Base-by-base conservation (phyloP, 2,329 filamentous ascomycete species). In the Neonectria magnoliae region DNA sequence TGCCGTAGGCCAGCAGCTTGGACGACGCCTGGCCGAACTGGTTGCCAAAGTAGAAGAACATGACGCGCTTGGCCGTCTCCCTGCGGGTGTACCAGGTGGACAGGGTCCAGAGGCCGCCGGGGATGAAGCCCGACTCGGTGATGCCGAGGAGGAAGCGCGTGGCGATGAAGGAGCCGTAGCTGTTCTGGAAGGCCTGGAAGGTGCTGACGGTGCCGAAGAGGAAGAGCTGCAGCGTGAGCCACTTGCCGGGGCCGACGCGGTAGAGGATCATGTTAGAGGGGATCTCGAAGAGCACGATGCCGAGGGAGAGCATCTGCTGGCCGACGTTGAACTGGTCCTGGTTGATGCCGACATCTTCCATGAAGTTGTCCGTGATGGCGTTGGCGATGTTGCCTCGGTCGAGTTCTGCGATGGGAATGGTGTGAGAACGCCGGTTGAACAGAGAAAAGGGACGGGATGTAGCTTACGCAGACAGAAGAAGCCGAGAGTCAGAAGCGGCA, bases 11-110 rank as follows among this genome's bases (percentile, higher is more conserved):
- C 3, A 84, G 69, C 3, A 84, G 77, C 61, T 76, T 75, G 0
- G 73, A 75, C 0, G 72, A 76, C 1, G 76, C 77, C 20, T 78
- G 75, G 5, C 84, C 85, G 16, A 86, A 78, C 71, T 85, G 81
- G 69, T 86, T 86, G 11, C 85, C 86, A 60, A 87, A 84, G 76
- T 84, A 88, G 74, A 87, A 87, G 36, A 87, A 71, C 71, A 83
- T 84, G 53, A 86, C 81, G 9, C 85, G 80, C 64, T 86, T 83
- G 59, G 82, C 83, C 0, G 82, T 83, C 71, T 88, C 85, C 3
- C 78, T 77, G 3, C 80, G 80, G 1, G 83, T 86, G 72, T 88
- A 88, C 85, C 85, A 88, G 1, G 82, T 84, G 0, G 84, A 85
- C 1, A 88, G 75, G 2, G 84, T 84, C 76, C 79, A 85, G 0